Percentiles rank a stretch among this genome's conserved stretches.
These are phyloP conservation scores for Wickerhamomyces sp. DNA, from an alignment of 1,139 yeast species.

Conservation along the genomic window DNA sequence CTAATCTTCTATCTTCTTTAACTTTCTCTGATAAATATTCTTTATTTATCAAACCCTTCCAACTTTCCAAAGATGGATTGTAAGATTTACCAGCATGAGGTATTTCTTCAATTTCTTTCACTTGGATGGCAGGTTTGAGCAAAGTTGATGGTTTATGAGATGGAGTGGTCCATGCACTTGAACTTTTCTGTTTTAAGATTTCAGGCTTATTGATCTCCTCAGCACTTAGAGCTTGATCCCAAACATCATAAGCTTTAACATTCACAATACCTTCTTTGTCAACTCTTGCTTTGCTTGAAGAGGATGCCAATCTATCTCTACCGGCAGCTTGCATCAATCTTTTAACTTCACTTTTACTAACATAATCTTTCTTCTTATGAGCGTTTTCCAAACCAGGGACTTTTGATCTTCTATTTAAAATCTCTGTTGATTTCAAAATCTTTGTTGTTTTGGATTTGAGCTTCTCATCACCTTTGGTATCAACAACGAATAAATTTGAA, in stretches of 20 bases:
- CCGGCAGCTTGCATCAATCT: slow-evolving; percentile 79
- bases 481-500: slow-evolving; percentile 63
- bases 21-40: slow-evolving; percentile 66
- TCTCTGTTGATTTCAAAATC: slow-evolving; percentile 66
- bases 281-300: slow-evolving; percentile 40
- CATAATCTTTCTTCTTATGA: slow-evolving; percentile 42
- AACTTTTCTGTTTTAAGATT: slow-evolving; percentile 35
- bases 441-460: slow-evolving; percentile 40
- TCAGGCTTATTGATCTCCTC: slow-evolving; percentile 33
- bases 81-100: slow-evolving; percentile 91
- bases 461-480: slow-evolving; percentile 55
- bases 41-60: slow-evolving; percentile 66
- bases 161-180: slow-evolving; percentile 50
- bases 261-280: slow-evolving; percentile 61
- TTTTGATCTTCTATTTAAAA: slow-evolving; percentile 71
- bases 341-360: slow-evolving; percentile 61
- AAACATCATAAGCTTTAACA: slow-evolving; percentile 54
- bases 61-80: slow-evolving; percentile 81
- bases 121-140: slow-evolving; percentile 45
- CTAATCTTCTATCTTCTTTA: slow-evolving; percentile 59
- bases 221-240: slow-evolving; percentile 44
- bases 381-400: slow-evolving; percentile 56
- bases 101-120: slow-evolving; percentile 42
- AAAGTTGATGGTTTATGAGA: slow-evolving; percentile 54
- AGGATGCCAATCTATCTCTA: slow-evolving; percentile 52